Evolutionary conservation across 768 basidiomycete genomes (phyloP), one percentile per base, ranked within the genome.

Genomic region (Termitomyces sp.): DNA sequence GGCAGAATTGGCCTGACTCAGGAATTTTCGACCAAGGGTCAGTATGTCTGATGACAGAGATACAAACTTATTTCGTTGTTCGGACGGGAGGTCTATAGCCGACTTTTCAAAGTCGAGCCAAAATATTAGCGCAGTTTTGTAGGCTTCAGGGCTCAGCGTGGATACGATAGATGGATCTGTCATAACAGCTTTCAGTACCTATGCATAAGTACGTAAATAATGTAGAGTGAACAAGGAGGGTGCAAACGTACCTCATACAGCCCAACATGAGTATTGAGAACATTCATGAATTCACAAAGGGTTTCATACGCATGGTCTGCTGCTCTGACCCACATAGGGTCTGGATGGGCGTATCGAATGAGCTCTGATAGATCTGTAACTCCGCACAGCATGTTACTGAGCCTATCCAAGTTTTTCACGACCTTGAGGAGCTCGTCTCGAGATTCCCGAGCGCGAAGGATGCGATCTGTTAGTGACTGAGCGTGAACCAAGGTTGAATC

Each of bases 101-200:
- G 95, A 98, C 70, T 94, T 94, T 68, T 97, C 92, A 72, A 99
- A 99, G 77, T 98, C 97, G 48, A 90, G 82, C 82, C 93, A 88
- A 73, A 98, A 98, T 59, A 95, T 95, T 24, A 90, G 79, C 30
- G 97, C 94, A 6, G 95, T 94, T 62, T 88, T 85, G 54, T 83
- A 75, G n/a, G 88, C 92, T 67, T 93, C 92, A 13, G 81, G 82
- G 51, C 79, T 81, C 53, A 92, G 79, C 0, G 84, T 83, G 52
- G 80, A 75, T 32, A 87, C 80, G 40, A 93, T 80, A 24, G 80
- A 77, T 5, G 80, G 76, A 69, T 93, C 88, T 24, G 80, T 80
- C 56, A 94, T 71, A 46, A 93, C 88, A 16, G 71, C 75, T 69
- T 84, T 84, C 48, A 94, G 76, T 48, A 88, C 83, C 92, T 94